Conservation (phyloP, 2,329 filamentous ascomycete species). For the Ambrosiella xylebori region DNA sequence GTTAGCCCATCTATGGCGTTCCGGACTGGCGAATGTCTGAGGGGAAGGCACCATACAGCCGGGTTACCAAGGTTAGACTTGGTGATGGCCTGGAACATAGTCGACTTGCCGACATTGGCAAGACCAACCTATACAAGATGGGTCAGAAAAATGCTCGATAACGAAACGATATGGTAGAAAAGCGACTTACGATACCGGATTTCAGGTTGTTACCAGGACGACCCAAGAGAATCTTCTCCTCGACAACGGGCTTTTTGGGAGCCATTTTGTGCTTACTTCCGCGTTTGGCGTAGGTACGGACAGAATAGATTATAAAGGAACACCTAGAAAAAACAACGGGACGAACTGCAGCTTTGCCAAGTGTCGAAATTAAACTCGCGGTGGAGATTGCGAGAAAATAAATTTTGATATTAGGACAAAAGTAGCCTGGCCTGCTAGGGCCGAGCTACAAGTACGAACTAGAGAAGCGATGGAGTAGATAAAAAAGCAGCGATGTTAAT, state of each 20-base stretch:
- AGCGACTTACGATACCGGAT: constrained; percentile 76
- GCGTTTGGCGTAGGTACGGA: constrained; percentile 37
- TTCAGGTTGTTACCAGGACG: constrained; percentile 95
- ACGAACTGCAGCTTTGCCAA: constrained; percentile 45
- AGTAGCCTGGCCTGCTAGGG: constrained; percentile 2
- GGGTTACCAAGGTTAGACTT: constrained; percentile 96
- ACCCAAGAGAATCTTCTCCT: constrained; percentile 94
- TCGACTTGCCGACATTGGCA: constrained; percentile 98
- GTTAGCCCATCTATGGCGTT: constrained; percentile 17
- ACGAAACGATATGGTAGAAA: neutral
- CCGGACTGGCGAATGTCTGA: constrained; percentile 19
- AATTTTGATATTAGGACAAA: constrained; percentile 13
- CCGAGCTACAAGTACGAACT: neutral
- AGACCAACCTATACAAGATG: constrained; percentile 58
- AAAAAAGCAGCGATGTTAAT: neutral
- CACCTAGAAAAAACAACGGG: constrained; percentile 36
- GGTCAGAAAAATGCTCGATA: constrained; percentile 1
- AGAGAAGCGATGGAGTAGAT: neutral
- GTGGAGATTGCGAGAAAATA: constrained; percentile 24
- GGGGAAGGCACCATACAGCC: constrained; percentile 44
- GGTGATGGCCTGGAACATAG: constrained; percentile 97
- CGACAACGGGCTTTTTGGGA: constrained; percentile 79
- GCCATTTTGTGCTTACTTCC: constrained; percentile 56
- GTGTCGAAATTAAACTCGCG: constrained; percentile 34
- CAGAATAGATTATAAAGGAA: constrained; percentile 22